These are phyloP conservation scores for Monosporozyma servazzii DNA, from an alignment of 805 yeast genomes.

Conservation along the genomic window DNA sequence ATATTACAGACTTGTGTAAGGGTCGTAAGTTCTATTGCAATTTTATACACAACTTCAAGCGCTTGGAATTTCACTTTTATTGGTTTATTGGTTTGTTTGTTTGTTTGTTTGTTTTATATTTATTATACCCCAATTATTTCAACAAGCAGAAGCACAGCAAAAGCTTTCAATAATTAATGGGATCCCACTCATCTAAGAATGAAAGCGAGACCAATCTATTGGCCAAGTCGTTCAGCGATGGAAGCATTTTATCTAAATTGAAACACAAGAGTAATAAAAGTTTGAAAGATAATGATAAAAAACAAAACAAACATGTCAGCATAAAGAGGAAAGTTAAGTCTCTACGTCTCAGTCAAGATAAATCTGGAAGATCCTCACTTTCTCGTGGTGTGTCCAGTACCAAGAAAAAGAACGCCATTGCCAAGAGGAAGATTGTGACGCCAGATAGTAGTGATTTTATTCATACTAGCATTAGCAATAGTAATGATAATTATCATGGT, in stretches of 20 bases:
- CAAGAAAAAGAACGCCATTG: slow-evolving; percentile 14
- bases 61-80: neutral
- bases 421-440: slow-evolving; percentile 9
- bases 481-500: neutral
- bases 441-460: neutral
- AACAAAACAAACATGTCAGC: neutral
- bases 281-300: neutral
- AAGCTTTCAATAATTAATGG: neutral
- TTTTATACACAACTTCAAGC: neutral
- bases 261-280: neutral
- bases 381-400: neutral
- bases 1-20: neutral
- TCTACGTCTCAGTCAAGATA: neutral
- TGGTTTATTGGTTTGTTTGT: neutral
- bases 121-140: neutral
- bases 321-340: slow-evolving; percentile 1
- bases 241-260: neutral
- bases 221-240: neutral
- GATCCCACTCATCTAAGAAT: neutral
- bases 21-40: neutral
- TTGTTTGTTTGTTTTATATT: neutral
- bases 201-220: neutral
- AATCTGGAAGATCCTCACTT: neutral
- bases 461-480: neutral
- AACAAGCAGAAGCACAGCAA: neutral